These are phyloP conservation scores for Xylariaceae sp. DNA, from an alignment of 2,329 filamentous ascomycete genomes.

Conservation along the genomic window DNA sequence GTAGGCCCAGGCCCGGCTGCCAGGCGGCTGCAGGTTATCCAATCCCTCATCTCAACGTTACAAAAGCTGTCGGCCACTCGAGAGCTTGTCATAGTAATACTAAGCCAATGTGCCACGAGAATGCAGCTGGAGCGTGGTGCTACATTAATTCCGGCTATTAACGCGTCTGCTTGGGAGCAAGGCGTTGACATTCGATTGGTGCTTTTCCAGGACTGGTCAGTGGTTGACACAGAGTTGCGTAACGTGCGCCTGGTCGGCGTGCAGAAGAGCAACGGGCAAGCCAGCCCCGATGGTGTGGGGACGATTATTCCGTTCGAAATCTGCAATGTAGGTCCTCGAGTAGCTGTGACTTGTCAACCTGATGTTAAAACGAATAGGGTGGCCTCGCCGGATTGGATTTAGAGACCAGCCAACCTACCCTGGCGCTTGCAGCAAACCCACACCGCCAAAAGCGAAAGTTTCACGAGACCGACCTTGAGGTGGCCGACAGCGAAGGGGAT, in stretches of 20 bases:
- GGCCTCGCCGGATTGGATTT: slow-evolving; percentile 42
- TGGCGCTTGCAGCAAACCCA: slow-evolving; percentile 35
- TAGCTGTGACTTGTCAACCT: slow-evolving; percentile 13
- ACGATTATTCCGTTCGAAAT: slow-evolving; percentile 48
- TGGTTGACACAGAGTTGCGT: slow-evolving; percentile 43
- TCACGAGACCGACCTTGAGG: slow-evolving; percentile 54
- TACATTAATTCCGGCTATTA: slow-evolving; percentile 69
- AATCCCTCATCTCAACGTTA: slow-evolving; percentile 64
- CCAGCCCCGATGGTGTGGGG: slow-evolving; percentile 38
- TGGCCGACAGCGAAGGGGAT: slow-evolving; percentile 61
- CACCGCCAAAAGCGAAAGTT: slow-evolving; percentile 59
- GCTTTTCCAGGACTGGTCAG: slow-evolving; percentile 73
- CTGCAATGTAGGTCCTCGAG: slow-evolving; percentile 37
- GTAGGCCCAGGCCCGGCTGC: slow-evolving; percentile 31
- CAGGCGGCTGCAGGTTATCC: slow-evolving; percentile 50
- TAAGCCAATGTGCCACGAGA: slow-evolving; percentile 79
- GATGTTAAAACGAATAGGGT: slow-evolving; percentile 30
- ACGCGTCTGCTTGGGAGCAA: slow-evolving; percentile 74
- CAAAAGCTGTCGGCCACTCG: slow-evolving; percentile 70
- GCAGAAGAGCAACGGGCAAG: slow-evolving; percentile 59
- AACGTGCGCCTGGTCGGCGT: slow-evolving; percentile 58
- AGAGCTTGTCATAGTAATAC: slow-evolving; percentile 68
- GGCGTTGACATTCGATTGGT: slow-evolving; percentile 69
- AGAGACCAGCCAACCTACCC: slow-evolving; percentile 37
- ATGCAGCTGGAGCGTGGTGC: slow-evolving; percentile 65